Conservation (phyloP, 805 yeast species). For the Tetrapisispora taiwanensis region DNA sequence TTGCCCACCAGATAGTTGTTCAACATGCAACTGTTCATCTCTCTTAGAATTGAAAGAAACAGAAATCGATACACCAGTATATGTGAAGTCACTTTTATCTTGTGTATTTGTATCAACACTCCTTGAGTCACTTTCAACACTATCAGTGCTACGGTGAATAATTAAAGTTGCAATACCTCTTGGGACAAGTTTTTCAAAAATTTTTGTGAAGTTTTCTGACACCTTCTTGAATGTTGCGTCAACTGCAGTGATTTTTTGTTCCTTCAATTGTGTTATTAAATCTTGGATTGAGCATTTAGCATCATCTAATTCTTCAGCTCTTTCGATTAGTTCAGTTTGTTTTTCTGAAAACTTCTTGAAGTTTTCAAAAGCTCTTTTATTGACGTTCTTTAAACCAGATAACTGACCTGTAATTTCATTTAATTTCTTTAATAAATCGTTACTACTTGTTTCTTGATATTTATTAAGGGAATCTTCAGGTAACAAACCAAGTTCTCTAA, state of each 20-base stretch:
- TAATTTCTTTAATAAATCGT: slow-evolving; percentile 43
- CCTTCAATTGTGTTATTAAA: slow-evolving; percentile 57
- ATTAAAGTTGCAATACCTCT: slow-evolving; percentile 66
- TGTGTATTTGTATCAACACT: slow-evolving; percentile 13
- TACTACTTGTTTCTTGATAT: slow-evolving; percentile 39
- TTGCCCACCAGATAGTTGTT: slow-evolving; percentile 94
- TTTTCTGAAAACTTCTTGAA: slow-evolving; percentile 63
- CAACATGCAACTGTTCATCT: slow-evolving; percentile 79
- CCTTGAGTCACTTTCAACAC: slow-evolving; percentile 13
- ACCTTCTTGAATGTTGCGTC: slow-evolving; percentile 68
- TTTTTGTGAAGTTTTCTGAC: slow-evolving; percentile 57
- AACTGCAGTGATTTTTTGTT: slow-evolving; percentile 76
- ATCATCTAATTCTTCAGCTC: slow-evolving; percentile 58
- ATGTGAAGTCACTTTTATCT: slow-evolving; percentile 29
- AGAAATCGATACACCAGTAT: slow-evolving; percentile 71
- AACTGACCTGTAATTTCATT: slow-evolving; percentile 48
- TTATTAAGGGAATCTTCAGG: slow-evolving; percentile 72
- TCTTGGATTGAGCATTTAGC: slow-evolving; percentile 66
- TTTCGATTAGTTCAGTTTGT: slow-evolving; percentile 49
- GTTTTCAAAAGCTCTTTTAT: slow-evolving; percentile 84
- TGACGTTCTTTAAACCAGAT: slow-evolving; percentile 62
- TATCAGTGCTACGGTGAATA: slow-evolving; percentile 38
- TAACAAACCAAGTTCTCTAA: slow-evolving; percentile 76
- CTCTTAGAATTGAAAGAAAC: slow-evolving; percentile 82
- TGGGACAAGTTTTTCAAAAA: slow-evolving; percentile 78